These are phyloP conservation scores for Insectozyma bohioensis DNA, from an alignment of 1,139 yeast genomes.

Conservation along the genomic window DNA sequence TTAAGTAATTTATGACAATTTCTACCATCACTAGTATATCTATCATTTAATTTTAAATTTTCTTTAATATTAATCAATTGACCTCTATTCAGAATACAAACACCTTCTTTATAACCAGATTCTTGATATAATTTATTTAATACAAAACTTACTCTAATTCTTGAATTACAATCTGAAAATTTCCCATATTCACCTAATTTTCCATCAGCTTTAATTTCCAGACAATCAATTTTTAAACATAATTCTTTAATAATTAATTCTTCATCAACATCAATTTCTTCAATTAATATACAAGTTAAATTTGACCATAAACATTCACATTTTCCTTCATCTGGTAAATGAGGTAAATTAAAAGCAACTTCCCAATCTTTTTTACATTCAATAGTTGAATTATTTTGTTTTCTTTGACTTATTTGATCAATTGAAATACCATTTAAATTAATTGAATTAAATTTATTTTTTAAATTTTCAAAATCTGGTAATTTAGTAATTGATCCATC, in stretches of 20 bases:
- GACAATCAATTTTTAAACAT: slow-evolving; percentile 53
- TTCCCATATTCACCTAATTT: slow-evolving; percentile 52
- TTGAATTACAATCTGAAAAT: slow-evolving; percentile 54
- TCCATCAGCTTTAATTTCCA: slow-evolving; percentile 50
- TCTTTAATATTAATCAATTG: slow-evolving; percentile 29
- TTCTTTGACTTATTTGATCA: slow-evolving; percentile 8
- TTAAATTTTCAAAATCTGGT: slow-evolving; percentile 43
- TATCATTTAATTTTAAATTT: slow-evolving; percentile 19
- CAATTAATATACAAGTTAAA: slow-evolving; percentile 49
- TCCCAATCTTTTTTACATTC: slow-evolving; percentile 30
- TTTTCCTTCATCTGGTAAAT: slow-evolving; percentile 50
- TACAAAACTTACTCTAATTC: slow-evolving; percentile 53
- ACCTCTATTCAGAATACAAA: slow-evolving; percentile 42
- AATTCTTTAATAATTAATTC: slow-evolving; percentile 41
- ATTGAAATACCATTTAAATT: slow-evolving; percentile 22
- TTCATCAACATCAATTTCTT: slow-evolving; percentile 30
- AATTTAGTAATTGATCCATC: slow-evolving; percentile 34
- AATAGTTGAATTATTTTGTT: background rate
- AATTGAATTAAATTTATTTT: slow-evolving; percentile 30
- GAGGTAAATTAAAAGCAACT: slow-evolving; percentile 48
- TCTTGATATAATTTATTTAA: slow-evolving; percentile 47
- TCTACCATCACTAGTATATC: slow-evolving; percentile 29
- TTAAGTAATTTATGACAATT: slow-evolving; percentile 19
- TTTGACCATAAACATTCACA: slow-evolving; percentile 58
- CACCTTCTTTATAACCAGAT: slow-evolving; percentile 24